phyloP scores from a whole-genome alignment of 1,139 yeast species.

The Chernovozyma aurita region DNA sequence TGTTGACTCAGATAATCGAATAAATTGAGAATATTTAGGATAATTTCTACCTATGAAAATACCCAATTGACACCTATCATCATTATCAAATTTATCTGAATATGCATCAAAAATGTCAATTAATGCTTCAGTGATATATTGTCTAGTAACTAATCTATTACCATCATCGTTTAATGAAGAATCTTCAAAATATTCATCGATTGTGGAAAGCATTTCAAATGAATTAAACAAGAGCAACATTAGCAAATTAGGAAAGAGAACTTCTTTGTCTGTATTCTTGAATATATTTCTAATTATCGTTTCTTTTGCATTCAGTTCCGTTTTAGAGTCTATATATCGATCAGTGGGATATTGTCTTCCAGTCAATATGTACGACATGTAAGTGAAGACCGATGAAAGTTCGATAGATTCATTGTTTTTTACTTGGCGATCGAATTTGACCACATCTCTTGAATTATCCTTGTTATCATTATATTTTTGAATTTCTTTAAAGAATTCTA shows the following conservation, averaged over 20 bases:
- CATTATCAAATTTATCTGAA: slow-evolving; percentile 22
- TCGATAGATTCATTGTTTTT: neutral
- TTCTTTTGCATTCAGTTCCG: slow-evolving; percentile 34
- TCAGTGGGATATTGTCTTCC: slow-evolving; percentile 81
- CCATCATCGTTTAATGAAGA: slow-evolving; percentile 54
- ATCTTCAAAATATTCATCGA: slow-evolving; percentile 81
- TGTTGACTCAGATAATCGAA: slow-evolving; percentile 59
- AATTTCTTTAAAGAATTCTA: slow-evolving; percentile 48
- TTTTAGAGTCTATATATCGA: slow-evolving; percentile 28
- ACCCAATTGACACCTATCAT: slow-evolving; percentile 44
- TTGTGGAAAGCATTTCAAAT: slow-evolving; percentile 54
- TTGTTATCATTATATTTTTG: slow-evolving; percentile 1
- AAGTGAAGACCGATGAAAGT: slow-evolving; percentile 24
- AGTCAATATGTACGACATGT: slow-evolving; percentile 63
- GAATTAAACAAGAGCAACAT: slow-evolving; percentile 48
- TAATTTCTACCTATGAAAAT: slow-evolving; percentile 72
- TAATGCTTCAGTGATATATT: slow-evolving; percentile 61
- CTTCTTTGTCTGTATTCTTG: slow-evolving; percentile 22
- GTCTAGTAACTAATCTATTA: slow-evolving; percentile 44
- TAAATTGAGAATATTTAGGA: slow-evolving; percentile 76
- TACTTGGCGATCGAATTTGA: neutral
- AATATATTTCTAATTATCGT: slow-evolving; percentile 54
- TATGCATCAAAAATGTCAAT: slow-evolving; percentile 46
- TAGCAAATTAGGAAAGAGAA: slow-evolving; percentile 57
- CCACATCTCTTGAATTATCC: neutral